Base-by-base conservation (phyloP, 2,329 filamentous ascomycete genomes). In the Neonectria punicea region DNA sequence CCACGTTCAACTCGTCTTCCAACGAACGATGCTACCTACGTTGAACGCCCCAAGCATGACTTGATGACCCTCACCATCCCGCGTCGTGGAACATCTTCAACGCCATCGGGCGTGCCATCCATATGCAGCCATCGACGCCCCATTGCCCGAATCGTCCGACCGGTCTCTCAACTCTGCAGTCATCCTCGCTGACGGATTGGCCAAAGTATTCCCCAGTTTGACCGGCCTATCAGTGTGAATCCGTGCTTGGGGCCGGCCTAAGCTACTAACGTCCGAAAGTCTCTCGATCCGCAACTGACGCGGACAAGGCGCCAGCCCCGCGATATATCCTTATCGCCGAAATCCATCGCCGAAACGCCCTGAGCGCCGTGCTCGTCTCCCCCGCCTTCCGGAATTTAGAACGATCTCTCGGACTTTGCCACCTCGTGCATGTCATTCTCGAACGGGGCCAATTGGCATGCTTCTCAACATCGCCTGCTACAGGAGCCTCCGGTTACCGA, bases 311-410 rank as follows among this genome's bases (percentile, higher is more conserved):
- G 22, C 58, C 43, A 39, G 5, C 51, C 32, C 53, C 34, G 32
- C 43, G 51, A 64, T 60, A 59, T 36, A n/a, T 41, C 62, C 66
- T 63, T 65, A 72, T 64, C 69, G 51, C 65, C 67, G 69, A 72
- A 59, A 41, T 47, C 16, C 28, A 34, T 25, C 54, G 63, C 50
- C 25, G 61, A 72, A 57, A 53, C 53, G 18, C 57, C 63, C 47
- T 25, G 58, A 32, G 57, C 20, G 32, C 39, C 57, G 36, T 32
- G 28, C 56, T 46, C 25, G 32, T 22, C n/a, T 28, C 30, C 30
- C 64, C 67, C 69, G 62, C 71, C 41, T 20, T 64, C 50, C 70
- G 70, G 68, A 68, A 71, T 66, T 73, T 74, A 73, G 63, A n/a
- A 66, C 57, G 30, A 59, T 53, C 51, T 49, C 43, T 72, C 71